Base-by-base conservation (phyloP, 2,329 filamentous ascomycete genomes). In the Coniella lustricola region DNA sequence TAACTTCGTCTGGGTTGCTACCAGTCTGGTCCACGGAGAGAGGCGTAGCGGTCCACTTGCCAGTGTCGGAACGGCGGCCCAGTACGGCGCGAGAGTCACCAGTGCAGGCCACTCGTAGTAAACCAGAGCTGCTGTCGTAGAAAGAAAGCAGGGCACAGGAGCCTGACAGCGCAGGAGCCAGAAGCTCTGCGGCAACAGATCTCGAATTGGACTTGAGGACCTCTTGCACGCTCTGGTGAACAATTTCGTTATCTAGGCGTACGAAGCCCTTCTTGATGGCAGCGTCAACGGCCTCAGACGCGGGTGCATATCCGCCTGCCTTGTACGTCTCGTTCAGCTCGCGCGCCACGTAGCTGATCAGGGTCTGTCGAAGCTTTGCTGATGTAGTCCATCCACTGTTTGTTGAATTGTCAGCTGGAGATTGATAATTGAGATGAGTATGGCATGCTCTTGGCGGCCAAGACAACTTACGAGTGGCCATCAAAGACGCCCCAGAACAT, bases 401-500 rank as follows among this genome's bases (percentile, higher is more conserved):
- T 13, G 40, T 49, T 57, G 7, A 54, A 53, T 46, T 58, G 55
- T 63, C 55, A 47, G 40, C 21, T 21, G 50, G 20, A 41, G 18
- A 14, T 31, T 17, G 13, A 22, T 12, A 29, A 8, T 9, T 22
- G 22, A 14, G 18, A 14, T 5, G 3, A 20, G 2, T 16, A 18
- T 3, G 12, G 29, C 13, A 35, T 13, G 9, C 7, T 7, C 17
- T 21, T 31, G n/a, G n/a, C 5, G 3, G 25, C 37, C 5, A 17
- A 21, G 8, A n/a, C 44, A 52, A 77, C 79, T 67, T 72, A 91
- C 88, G 87, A 88, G 67, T 98, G 93, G 0, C 93, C 93, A 63
- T 98, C 93, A 66, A 97, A 98, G 16, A 98, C 90, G 50, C 90
- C 93, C 93, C 94, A 98, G 66, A 98, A 98, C 90, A 97, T 97